Percentiles rank a stretch among this genome's conserved stretches.
Evolutionary conservation across 257 asterid genomes (phyloP).

Genomic region (Datura wrightii): DNA sequence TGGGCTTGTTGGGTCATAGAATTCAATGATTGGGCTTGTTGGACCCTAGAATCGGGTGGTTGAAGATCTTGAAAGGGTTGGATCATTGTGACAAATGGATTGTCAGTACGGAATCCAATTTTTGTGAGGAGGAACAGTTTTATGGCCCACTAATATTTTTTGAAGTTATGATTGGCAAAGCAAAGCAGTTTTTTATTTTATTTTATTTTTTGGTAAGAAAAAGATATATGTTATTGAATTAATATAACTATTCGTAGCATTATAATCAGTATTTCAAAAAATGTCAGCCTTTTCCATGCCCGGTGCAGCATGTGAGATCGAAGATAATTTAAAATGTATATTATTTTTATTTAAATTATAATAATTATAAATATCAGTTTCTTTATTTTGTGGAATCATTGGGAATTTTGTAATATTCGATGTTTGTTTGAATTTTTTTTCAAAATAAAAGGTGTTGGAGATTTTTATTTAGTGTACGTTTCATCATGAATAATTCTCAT

Average conservation of each 20-base stretch:
- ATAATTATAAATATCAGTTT: background rate
- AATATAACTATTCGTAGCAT: background rate
- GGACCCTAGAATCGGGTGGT: slow-evolving; percentile 8
- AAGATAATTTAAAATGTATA: background rate
- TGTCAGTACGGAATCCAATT: background rate
- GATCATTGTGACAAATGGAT: background rate
- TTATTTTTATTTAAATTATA: background rate
- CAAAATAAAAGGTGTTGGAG: background rate
- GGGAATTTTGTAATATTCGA: background rate
- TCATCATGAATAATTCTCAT: too few species aligned
- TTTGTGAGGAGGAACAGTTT: background rate
- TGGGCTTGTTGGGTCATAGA: background rate
- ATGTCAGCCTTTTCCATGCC: background rate
- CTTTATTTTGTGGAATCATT: background rate
- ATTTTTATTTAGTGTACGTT: too few species aligned
- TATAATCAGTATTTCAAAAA: background rate
- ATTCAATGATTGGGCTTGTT: background rate
- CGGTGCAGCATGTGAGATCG: background rate
- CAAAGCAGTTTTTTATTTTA: background rate
- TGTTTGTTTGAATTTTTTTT: background rate
- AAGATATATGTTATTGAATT: background rate
- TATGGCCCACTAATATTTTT: background rate
- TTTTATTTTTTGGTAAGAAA: background rate
- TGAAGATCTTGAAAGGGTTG: background rate
- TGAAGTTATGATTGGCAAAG: background rate